These are phyloP conservation scores for Schwanniomyces pseudopolymorphus DNA, from an alignment of 805 yeast species.

Conservation along the genomic window DNA sequence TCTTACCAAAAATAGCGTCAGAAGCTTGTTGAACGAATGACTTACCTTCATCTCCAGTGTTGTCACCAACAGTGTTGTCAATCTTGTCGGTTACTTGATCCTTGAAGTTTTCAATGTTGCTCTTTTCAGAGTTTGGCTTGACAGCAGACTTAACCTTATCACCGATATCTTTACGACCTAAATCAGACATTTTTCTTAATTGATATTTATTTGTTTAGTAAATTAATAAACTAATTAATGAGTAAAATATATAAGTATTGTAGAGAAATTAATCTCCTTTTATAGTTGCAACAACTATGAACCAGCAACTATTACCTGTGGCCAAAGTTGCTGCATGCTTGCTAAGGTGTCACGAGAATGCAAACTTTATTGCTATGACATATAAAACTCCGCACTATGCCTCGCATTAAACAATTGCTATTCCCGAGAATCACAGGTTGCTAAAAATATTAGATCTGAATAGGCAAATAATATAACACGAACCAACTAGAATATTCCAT, in stretches of 20 bases:
- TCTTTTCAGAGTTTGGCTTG: conserved; percentile 44
- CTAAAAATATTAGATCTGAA: not conserved
- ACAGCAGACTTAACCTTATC: conserved; percentile 38
- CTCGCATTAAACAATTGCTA: not conserved
- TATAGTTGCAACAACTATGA: too few species aligned
- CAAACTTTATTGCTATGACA: not conserved
- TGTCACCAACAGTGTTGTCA: conserved; percentile 39
- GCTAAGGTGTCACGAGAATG: not conserved
- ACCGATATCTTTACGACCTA: conserved; percentile 42
- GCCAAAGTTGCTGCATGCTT: not conserved
- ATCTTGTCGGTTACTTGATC: conserved; percentile 37
- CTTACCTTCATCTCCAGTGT: conserved; percentile 35
- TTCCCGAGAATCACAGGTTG: not conserved
- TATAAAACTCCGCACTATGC: not conserved
- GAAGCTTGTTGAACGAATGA: conserved; percentile 43
- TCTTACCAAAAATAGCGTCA: conserved; percentile 43
- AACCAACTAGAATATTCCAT: not conserved
- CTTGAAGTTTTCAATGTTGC: conserved; percentile 33
- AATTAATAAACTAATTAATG: too few species aligned
- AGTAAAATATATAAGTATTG: too few species aligned
- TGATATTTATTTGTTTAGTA: not conserved
- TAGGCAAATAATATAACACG: not conserved
- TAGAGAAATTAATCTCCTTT: not conserved
- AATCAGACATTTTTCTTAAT: conserved; percentile 34
- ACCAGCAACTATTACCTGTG: not conserved